Conservation (phyloP, 306 rosid genomes). For the Pueraria montana region DNA sequence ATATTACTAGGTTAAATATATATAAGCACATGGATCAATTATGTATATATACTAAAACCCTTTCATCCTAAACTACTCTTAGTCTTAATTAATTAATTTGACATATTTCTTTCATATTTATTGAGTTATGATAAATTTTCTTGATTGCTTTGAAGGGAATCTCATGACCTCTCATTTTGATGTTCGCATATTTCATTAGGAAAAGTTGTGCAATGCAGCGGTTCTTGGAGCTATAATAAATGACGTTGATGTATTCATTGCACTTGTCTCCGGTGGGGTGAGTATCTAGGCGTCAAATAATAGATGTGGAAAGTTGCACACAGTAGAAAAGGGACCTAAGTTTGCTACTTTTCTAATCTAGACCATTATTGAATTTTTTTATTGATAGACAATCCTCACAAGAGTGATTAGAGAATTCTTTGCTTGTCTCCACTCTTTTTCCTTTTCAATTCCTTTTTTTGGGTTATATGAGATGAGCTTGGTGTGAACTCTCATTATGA, state of each 20-base stretch:
- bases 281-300: not conserved
- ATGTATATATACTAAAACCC: too few species aligned
- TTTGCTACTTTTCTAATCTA: not conserved
- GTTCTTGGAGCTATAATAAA: constrained; percentile 38
- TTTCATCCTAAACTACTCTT: too few species aligned
- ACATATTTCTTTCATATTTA: too few species aligned
- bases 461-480: not conserved
- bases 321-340: not conserved
- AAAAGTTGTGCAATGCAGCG: constrained; percentile 39
- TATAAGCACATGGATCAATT: too few species aligned
- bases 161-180: too few species aligned
- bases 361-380: not conserved
- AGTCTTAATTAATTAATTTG: too few species aligned
- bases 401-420: not conserved
- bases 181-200: constrained; percentile 19
- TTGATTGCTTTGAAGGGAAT: too few species aligned
- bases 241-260: not conserved
- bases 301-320: not conserved
- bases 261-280: not conserved
- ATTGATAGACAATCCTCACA: not conserved
- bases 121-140: too few species aligned
- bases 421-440: not conserved
- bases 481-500: not conserved
- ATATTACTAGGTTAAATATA: too few species aligned
- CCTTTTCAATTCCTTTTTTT: not conserved